A percentile compares a stretch with the other conserved stretches of the same genome.
These are phyloP conservation scores for Ogataea pignaliae DNA, from an alignment of 805 yeast genomes.

Conservation along the genomic window DNA sequence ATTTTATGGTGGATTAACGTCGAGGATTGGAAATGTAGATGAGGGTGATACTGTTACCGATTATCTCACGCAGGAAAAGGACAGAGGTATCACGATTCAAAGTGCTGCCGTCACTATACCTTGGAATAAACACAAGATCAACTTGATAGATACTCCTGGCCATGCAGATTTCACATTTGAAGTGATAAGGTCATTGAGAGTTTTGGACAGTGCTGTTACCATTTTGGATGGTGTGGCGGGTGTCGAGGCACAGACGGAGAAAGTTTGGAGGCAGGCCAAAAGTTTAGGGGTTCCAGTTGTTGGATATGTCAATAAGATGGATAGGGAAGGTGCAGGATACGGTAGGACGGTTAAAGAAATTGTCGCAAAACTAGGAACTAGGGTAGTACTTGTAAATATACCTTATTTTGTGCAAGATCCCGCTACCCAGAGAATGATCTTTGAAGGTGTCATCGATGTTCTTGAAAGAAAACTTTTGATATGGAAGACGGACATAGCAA, in stretches of 20 bases:
- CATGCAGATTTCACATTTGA: constrained; percentile 97
- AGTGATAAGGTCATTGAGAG: constrained; percentile 83
- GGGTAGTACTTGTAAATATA: constrained; percentile 67
- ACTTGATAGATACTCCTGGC: constrained; percentile 95
- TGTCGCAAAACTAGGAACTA: constrained; percentile 66
- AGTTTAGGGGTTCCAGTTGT: constrained; percentile 66
- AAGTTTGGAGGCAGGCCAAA: constrained; percentile 88
- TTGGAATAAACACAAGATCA: constrained; percentile 71
- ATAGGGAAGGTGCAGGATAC: constrained; percentile 92
- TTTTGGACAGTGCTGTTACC: constrained; percentile 90
- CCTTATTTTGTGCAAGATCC: constrained; percentile 61
- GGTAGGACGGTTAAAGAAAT: constrained; percentile 86
- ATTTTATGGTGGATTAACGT: constrained; percentile 79
- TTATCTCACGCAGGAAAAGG: constrained; percentile 82
- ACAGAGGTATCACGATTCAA: constrained; percentile 93
- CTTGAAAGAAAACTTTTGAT: constrained; percentile 53
- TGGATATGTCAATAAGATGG: constrained; percentile 91
- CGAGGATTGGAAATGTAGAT: constrained; percentile 86
- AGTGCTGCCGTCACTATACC: constrained; percentile 92
- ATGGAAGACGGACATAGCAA: constrained; percentile 37
- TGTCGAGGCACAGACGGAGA: constrained; percentile 96
- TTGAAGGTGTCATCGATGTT: constrained; percentile 75
- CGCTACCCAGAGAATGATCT: constrained; percentile 33
- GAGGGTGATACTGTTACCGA: constrained; percentile 97
- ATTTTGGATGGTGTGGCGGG: constrained; percentile 96